These are phyloP conservation scores for Pseudocercospora vitis DNA, from an alignment of 2,329 filamentous ascomycete species.

Conservation along the genomic window DNA sequence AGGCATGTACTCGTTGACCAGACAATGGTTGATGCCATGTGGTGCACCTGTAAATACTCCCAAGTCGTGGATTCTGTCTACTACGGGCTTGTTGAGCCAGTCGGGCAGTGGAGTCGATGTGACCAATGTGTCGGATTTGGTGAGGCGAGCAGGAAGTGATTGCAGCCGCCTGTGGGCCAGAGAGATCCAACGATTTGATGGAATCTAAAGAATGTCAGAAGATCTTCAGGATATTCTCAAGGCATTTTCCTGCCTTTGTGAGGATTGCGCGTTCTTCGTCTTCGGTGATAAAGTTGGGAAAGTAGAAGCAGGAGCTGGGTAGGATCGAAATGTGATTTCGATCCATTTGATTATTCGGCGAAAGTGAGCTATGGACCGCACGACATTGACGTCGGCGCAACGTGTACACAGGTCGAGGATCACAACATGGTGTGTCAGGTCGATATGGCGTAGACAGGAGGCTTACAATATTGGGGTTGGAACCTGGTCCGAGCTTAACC, in stretches of 20 bases:
- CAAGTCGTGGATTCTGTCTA: constrained; percentile 55
- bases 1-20: constrained; percentile 87
- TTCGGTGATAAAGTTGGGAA: constrained; percentile 76
- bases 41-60: constrained; percentile 63
- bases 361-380: no score
- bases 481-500: no score
- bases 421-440: no score
- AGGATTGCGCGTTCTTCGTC: constrained; percentile 62
- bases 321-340: no score
- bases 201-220: constrained; percentile 41
- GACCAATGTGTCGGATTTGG: constrained; percentile 71
- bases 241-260: not conserved
- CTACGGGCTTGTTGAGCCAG: constrained; percentile 72
- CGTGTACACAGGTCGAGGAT: no score
- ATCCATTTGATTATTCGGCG: no score
- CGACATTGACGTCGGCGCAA: no score
- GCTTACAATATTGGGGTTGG: no score
- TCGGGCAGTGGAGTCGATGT: constrained; percentile 66
- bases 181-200: constrained; percentile 70
- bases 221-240: not conserved
- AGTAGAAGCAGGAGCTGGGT: no score
- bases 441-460: no score
- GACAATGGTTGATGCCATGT: constrained; percentile 84
- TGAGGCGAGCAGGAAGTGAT: constrained; percentile 82
- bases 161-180: constrained; percentile 88